Conservation (phyloP, 441 rosid species). For the Euphorbia celastroides region DNA sequence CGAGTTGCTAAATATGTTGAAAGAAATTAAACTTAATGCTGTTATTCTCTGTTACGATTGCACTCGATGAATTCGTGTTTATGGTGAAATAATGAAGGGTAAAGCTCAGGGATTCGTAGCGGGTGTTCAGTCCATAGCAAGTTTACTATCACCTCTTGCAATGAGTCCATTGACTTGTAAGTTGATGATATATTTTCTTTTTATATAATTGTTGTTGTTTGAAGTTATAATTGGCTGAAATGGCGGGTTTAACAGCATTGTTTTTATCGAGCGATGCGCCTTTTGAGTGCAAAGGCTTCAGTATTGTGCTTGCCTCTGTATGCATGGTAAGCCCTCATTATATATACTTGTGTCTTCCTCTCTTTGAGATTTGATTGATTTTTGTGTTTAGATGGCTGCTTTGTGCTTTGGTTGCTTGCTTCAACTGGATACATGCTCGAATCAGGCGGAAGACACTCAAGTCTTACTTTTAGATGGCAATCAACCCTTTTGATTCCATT, state of each 20-base stretch:
- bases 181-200: too few species aligned
- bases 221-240: too few species aligned
- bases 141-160: constrained; percentile 45
- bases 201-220: too few species aligned
- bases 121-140: constrained; percentile 45
- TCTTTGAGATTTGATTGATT: not conserved
- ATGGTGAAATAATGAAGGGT: too few species aligned
- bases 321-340: constrained; percentile 36
- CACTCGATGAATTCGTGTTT: too few species aligned
- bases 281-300: constrained; percentile 51
- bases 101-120: constrained; percentile 55
- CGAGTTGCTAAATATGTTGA: too few species aligned
- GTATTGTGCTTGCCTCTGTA: constrained; percentile 38
- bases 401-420: constrained; percentile 36
- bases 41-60: too few species aligned
- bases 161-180: constrained; percentile 57
- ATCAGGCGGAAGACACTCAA: constrained; percentile 25
- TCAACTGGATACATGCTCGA: constrained; percentile 16
- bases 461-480: constrained; percentile 26
- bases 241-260: constrained; percentile 25
- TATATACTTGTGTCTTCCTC: not conserved
- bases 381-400: constrained; percentile 29
- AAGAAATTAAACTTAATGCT: too few species aligned
- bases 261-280: constrained; percentile 38
- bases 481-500: not conserved